Percentiles rank a stretch among this genome's conserved stretches.
Conservation (phyloP, 148 eudicot species). For the Rhododendron kiyosumense region DNA sequence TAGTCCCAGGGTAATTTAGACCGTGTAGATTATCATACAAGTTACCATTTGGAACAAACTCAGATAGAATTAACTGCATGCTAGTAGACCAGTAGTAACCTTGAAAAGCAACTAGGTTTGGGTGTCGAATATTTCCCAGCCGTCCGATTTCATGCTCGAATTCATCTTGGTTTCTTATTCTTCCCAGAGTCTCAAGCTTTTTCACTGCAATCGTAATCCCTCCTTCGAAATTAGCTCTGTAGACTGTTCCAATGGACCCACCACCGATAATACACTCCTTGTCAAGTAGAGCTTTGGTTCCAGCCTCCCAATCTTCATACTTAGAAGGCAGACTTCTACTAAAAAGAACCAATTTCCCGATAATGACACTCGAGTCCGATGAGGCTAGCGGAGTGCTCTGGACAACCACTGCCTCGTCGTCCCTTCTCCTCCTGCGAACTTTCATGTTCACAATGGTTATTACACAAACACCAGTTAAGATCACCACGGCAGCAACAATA, state of each 20-base stretch:
- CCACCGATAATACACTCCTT: conserved; percentile 74
- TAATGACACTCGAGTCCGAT: conserved; percentile 57
- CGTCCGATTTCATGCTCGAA: conserved; percentile 87
- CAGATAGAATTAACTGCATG: conserved; percentile 76
- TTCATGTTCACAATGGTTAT: conserved; percentile 67
- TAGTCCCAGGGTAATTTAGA: conserved; percentile 64
- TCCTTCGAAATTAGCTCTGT: conserved; percentile 75
- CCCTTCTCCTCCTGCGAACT: conserved; percentile 49
- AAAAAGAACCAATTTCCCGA: conserved; percentile 90
- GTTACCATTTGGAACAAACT: conserved; percentile 65
- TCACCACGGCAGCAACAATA: conserved; percentile 79
- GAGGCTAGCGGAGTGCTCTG: conserved; percentile 79
- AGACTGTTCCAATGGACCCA: conserved; percentile 77
- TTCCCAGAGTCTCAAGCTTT: conserved; percentile 74
- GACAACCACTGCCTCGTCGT: conserved; percentile 32
- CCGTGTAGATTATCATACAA: conserved; percentile 74
- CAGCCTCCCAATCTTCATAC: conserved; percentile 96
- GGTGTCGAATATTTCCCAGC: conserved; percentile 69
- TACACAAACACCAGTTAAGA: conserved; percentile 70
- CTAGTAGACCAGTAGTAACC: conserved; percentile 89
- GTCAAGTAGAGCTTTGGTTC: conserved; percentile 79
- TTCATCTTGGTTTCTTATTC: conserved; percentile 78
- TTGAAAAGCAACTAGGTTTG: conserved; percentile 71
- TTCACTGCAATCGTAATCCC: conserved; percentile 80
- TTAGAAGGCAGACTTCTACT: conserved; percentile 86